Evolutionary conservation across 1,284 basidiomycete genomes (phyloP).

Genomic region (Entoloma clypeatum): DNA sequence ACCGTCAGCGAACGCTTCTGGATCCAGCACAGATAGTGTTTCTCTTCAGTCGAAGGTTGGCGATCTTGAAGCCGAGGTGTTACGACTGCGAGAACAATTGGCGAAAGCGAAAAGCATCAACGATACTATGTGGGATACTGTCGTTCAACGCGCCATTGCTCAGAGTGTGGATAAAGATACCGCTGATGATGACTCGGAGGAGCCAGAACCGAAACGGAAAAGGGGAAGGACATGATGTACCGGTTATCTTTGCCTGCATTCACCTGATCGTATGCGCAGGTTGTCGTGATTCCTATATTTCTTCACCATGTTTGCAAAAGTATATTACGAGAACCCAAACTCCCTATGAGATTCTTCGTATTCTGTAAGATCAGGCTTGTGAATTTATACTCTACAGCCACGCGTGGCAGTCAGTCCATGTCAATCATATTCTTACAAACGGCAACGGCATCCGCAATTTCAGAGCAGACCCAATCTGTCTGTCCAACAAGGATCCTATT

Average conservation of each 20-base stretch:
- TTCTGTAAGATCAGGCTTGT: neutral
- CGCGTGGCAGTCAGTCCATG: no score
- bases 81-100: slow-evolving; percentile 60
- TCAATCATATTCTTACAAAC: neutral
- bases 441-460: neutral
- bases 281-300: neutral
- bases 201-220: slow-evolving; percentile 34
- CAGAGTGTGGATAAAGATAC: slow-evolving; percentile 30
- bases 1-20: slow-evolving; percentile 26
- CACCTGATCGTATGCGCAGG: neutral
- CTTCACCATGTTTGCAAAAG: neutral
- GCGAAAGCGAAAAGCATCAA: slow-evolving; percentile 82
- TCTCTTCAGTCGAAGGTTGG: slow-evolving; percentile 52
- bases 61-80: slow-evolving; percentile 73
- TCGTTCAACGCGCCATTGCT: slow-evolving; percentile 59
- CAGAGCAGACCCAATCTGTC: slow-evolving; percentile 14
- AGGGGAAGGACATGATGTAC: slow-evolving; percentile 29
- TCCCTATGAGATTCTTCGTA: no score
- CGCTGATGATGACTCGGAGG: slow-evolving; percentile 23
- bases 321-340: no score
- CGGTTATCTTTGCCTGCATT: neutral
- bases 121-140: slow-evolving; percentile 85
- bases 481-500: slow-evolving; percentile 10
- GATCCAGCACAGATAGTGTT: slow-evolving; percentile 29
- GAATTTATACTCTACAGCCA: neutral